Evolutionary conservation across 495 filamentous ascomycete species (phyloP).

Genomic region (Xylaria palmicola): DNA sequence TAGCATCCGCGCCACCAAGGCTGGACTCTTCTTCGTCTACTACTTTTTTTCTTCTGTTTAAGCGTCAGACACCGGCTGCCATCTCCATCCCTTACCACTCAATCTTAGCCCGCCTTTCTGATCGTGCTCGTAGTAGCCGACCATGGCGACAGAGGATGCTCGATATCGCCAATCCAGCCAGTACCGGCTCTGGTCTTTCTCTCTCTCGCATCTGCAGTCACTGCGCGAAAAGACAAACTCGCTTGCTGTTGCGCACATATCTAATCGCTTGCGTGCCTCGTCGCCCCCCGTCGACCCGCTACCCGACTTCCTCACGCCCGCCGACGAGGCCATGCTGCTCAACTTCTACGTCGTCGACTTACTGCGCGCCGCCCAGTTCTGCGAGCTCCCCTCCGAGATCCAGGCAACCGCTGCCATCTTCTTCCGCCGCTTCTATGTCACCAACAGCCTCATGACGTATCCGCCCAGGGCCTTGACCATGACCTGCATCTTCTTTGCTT

Average conservation of each 20-base stretch:
- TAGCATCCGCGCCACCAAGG: too few relatives aligned
- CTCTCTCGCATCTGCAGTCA: conserved; percentile 63
- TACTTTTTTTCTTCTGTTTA: too few relatives aligned
- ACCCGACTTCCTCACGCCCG: conserved; percentile 72
- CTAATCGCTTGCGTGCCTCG: conserved; percentile 38
- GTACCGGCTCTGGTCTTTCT: conserved; percentile 91
- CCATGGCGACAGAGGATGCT: conserved; percentile 71
- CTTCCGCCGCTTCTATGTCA: conserved; percentile 90
- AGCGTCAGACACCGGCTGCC: too few relatives aligned
- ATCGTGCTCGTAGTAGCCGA: background rate
- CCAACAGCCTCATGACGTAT: conserved; percentile 92
- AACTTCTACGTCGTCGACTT: conserved; percentile 74
- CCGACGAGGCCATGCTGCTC: conserved; percentile 81
- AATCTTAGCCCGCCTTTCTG: too few relatives aligned
- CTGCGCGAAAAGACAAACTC: conserved; percentile 75
- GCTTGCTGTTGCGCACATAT: conserved; percentile 69
- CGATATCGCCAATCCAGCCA: conserved; percentile 90
- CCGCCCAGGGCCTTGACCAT: conserved; percentile 82
- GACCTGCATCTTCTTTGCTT: conserved; percentile 85
- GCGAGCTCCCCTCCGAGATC: conserved; percentile 76
- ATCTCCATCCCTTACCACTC: too few relatives aligned
- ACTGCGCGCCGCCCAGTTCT: conserved; percentile 70
- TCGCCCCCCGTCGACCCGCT: conserved; percentile 34
- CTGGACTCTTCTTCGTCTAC: too few relatives aligned
- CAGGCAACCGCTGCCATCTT: conserved; percentile 89